These are phyloP conservation scores for Yarrowia sp. DNA, from an alignment of 805 yeast species.

Conservation along the genomic window DNA sequence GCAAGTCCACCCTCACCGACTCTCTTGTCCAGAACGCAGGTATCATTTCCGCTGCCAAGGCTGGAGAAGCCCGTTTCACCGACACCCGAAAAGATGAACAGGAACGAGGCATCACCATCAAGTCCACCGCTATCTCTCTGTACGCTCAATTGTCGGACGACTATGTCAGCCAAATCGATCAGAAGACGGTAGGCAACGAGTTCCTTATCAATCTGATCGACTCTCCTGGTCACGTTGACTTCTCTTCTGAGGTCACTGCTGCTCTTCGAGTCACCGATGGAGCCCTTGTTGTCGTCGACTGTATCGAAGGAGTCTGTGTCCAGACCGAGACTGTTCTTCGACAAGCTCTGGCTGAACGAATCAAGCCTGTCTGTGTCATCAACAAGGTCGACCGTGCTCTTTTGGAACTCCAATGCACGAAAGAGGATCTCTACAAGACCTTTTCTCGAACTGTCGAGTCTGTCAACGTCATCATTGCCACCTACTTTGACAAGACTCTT, in stretches of 20 bases:
- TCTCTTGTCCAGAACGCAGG: conserved; percentile 99
- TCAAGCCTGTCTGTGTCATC: conserved; percentile 97
- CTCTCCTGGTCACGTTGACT: conserved; percentile 99
- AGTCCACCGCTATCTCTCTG: conserved; percentile 97
- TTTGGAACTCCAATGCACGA: conserved; percentile 96
- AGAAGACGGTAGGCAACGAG: conserved; percentile 90
- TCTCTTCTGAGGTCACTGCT: conserved; percentile 99
- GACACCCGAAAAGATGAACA: conserved; percentile 99
- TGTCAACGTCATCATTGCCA: conserved; percentile 96
- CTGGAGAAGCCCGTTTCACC: conserved; percentile 99
- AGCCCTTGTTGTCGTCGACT: conserved; percentile 98
- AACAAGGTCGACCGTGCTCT: conserved; percentile 99
- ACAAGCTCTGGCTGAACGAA: conserved; percentile 99
- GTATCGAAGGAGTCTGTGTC: conserved; percentile 99
- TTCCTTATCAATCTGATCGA: conserved; percentile 98
- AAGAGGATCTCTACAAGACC: conserved; percentile 98
- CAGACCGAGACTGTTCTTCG: conserved; percentile 99
- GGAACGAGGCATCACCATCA: conserved; percentile 99
- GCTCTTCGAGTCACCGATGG: conserved; percentile 99
- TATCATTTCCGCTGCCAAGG: conserved; percentile 99
- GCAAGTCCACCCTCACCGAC: conserved; percentile 98
- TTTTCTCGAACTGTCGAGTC: conserved; percentile 99
- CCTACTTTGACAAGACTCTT: conserved; percentile 85
- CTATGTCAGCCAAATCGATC: conserved; percentile 86
- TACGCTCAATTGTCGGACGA: conserved; percentile 87